A percentile compares a stretch with the other conserved stretches of the same genome.
These are phyloP conservation scores for Magnolia sinica DNA, from an alignment of 164 flowering plant species.

Conservation along the genomic window DNA sequence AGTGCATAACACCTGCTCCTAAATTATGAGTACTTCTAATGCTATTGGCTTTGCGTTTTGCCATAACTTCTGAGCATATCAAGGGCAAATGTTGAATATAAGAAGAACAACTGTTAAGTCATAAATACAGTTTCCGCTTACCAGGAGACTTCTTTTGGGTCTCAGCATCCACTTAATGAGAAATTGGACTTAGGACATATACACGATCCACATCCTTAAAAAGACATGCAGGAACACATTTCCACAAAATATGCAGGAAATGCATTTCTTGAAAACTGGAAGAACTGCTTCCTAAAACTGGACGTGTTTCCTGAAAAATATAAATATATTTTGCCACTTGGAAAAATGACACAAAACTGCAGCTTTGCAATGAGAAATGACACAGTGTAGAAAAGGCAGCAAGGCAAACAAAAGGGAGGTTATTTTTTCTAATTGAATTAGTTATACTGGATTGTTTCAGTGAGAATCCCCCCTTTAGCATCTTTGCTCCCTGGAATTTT, in stretches of 20 bases:
- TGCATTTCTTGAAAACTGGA: no score
- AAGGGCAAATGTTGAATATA: background rate
- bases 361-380: background rate
- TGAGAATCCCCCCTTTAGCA: no score
- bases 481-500: no score
- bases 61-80: background rate
- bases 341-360: background rate
- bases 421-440: background rate
- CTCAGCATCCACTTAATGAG: background rate
- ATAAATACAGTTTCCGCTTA: background rate
- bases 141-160: background rate
- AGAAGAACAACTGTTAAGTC: background rate
- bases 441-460: background rate
- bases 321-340: background rate
- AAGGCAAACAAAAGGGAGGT: no score
- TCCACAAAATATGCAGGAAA: background rate
- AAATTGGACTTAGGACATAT: no score
- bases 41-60: background rate
- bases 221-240: background rate
- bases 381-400: background rate
- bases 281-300: background rate
- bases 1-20: background rate
- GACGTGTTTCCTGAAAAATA: background rate
- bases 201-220: background rate
- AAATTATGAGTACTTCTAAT: background rate